Evolutionary conservation across 2,329 filamentous ascomycete genomes (phyloP), one percentile per base, ranked within the genome.

Genomic region (Ophiostoma montium): DNA sequence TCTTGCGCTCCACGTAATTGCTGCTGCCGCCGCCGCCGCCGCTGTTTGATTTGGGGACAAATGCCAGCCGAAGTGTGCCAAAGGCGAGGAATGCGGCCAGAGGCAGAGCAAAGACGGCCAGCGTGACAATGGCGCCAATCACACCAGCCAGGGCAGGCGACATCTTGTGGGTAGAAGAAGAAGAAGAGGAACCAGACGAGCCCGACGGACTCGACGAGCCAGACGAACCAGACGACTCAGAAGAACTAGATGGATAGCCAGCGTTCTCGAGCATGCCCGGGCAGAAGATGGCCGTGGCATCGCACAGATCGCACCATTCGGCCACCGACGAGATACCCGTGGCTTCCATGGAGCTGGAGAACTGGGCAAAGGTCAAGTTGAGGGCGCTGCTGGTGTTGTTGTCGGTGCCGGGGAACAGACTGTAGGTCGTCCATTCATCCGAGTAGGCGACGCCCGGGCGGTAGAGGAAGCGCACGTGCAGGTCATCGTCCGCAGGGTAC

Each of bases 381-480:
- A 57, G 53, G 16, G 64, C 60, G 19, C 56, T 57, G 31, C 60
- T 57, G 3, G 61, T 61, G 5, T 60, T 58, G 1, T 57, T 51
- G 16, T 67, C 63, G 7, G 70, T 68, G 49, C 69, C 68, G 38
- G 71, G 15, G 15, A 42, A 42, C 15, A 42, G 9, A 15, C 23
- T 42, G 15, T 42, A 42, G 7, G 39, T 42, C 15, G 4, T 30
- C 39, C 39, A 42, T 5, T 42, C 21, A 9, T 42, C 39, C 3
- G 23, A 16, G 7, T 21, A 42, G 39, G 21, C 30, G 8, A 42
- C 39, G 8, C 39, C 39, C 8, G 39, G 69, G 31, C 72, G 70
- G 62, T 77, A 80, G 3, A 72, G 60, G 58, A 80, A 76, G n/a
- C 76, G 70, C 5, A 80, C 69, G 50, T 62, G 67, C 15, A 79